Conservation (phyloP, 2,329 filamentous ascomycete species). For the Talaromyces sp. region DNA sequence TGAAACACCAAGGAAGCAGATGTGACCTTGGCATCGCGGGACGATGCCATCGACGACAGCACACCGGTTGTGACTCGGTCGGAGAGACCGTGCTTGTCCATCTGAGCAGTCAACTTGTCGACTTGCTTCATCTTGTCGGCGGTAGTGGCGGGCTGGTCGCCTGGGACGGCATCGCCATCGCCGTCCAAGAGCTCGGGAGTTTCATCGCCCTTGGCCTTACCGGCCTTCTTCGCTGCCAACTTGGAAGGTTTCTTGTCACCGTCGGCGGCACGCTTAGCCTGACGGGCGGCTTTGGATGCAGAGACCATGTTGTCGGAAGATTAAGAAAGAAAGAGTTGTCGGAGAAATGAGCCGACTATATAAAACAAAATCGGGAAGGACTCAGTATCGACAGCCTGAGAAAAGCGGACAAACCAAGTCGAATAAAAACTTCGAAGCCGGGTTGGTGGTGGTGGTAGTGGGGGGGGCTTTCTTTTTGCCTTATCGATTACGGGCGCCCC, state of each 20-base stretch:
- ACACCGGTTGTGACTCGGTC: conserved; percentile 98
- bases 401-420: conserved; percentile 18
- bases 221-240: conserved; percentile 59
- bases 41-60: conserved; percentile 73
- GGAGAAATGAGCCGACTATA: conserved; percentile 12
- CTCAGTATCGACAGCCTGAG: not conserved
- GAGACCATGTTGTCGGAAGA: conserved; percentile 52
- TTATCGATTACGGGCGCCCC: conserved; percentile 35
- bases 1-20: conserved; percentile 94
- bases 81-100: conserved; percentile 93
- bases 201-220: conserved; percentile 57
- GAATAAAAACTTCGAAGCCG: conserved; percentile 15
- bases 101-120: conserved; percentile 82
- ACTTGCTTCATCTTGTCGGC: conserved; percentile 72
- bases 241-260: conserved; percentile 73
- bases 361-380: conserved; percentile 25
- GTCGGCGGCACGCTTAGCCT: conserved; percentile 61
- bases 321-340: conserved; percentile 12
- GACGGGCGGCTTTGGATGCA: conserved; percentile 62
- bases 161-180: conserved; percentile 50
- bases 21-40: conserved; percentile 95
- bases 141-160: conserved; percentile 63
- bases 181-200: conserved; percentile 55
- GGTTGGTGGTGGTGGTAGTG: conserved; percentile 1
- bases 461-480: conserved; percentile 18